Percentiles rank a stretch among this genome's conserved stretches.
These are phyloP conservation scores for Aspergillus sp. DNA, from an alignment of 2,329 filamentous ascomycete genomes.

Conservation along the genomic window DNA sequence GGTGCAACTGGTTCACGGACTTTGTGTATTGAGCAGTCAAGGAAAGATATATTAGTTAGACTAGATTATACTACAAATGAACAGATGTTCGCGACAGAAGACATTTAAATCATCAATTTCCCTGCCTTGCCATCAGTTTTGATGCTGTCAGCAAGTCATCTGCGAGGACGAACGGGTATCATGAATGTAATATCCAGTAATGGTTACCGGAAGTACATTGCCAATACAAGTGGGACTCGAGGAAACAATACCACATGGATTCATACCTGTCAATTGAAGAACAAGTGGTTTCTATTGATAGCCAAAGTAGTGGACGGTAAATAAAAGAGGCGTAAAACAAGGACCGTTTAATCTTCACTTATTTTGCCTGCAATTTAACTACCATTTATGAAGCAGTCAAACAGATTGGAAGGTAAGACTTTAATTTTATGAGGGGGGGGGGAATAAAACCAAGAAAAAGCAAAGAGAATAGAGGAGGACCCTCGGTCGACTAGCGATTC, in stretches of 20 bases:
- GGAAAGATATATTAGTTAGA: no score
- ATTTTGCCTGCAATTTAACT: no score
- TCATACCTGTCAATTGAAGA: conserved; percentile 1
- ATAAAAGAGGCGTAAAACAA: background rate
- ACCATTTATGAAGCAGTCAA: background rate
- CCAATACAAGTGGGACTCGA: conserved; percentile 7
- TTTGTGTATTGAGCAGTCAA: background rate
- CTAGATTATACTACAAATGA: background rate
- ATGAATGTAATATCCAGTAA: background rate
- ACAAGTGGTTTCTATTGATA: conserved; percentile 1
- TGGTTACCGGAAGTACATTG: background rate
- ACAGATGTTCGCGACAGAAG: background rate
- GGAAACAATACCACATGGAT: conserved; percentile 5
- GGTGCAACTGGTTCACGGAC: conserved; percentile 16
- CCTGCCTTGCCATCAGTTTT: background rate
- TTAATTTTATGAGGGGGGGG: background rate
- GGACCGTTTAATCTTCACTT: no score
- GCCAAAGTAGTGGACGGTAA: background rate
- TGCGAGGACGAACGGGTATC: background rate
- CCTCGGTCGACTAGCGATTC: conserved; percentile 21
- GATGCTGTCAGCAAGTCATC: background rate
- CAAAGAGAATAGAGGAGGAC: conserved; percentile 10
- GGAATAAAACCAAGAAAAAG: background rate
- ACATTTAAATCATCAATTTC: background rate
- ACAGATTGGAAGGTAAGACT: background rate